A percentile compares a stretch with the other conserved stretches of the same genome.
phyloP scores from a whole-genome alignment of 2,329 filamentous ascomycete genomes.

The Macrophomina pseudophaseolina region DNA sequence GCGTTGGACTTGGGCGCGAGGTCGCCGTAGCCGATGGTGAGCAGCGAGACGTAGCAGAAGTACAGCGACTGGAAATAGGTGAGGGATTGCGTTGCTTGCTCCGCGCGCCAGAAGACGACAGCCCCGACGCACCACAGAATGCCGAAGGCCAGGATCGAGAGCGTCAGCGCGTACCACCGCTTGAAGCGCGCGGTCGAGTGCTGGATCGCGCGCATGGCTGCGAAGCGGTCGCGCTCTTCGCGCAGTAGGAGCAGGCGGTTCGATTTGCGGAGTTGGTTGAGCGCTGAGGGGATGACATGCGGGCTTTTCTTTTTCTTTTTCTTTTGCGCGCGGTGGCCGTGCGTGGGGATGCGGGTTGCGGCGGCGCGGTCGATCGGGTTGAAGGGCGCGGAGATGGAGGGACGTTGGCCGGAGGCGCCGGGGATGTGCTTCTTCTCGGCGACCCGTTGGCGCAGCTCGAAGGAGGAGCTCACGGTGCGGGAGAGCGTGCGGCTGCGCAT shows the following conservation, averaged over 20 bases:
- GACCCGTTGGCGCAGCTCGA: constrained; percentile 51
- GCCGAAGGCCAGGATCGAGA: constrained; percentile 71
- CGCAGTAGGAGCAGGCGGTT: constrained; percentile 62
- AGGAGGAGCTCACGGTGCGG: constrained; percentile 59
- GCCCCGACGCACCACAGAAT: constrained; percentile 83
- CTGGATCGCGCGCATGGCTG: constrained; percentile 83
- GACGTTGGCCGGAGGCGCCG: too few species aligned
- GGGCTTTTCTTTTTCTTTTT: not conserved
- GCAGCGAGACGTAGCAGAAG: constrained; percentile 80
- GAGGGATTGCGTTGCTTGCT: constrained; percentile 61
- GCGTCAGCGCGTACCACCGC: constrained; percentile 73
- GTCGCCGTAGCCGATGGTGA: constrained; percentile 90
- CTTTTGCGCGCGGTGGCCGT: not conserved
- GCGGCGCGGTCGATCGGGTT: constrained; percentile 27
- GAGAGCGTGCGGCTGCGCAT: constrained; percentile 60
- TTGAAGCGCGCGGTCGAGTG: constrained; percentile 66
- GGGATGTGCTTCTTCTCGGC: not conserved
- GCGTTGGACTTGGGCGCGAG: constrained; percentile 75
- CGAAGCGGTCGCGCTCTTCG: constrained; percentile 69
- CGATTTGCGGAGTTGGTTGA: constrained; percentile 33
- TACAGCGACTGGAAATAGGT: constrained; percentile 83
- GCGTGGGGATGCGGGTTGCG: constrained; percentile 25
- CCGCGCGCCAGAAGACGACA: constrained; percentile 71
- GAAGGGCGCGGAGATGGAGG: constrained; percentile 30
- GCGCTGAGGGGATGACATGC: not conserved